These are phyloP conservation scores for Mesotaenium endlicherianum DNA, from an alignment of 139 green algal genomes.

Conservation along the genomic window DNA sequence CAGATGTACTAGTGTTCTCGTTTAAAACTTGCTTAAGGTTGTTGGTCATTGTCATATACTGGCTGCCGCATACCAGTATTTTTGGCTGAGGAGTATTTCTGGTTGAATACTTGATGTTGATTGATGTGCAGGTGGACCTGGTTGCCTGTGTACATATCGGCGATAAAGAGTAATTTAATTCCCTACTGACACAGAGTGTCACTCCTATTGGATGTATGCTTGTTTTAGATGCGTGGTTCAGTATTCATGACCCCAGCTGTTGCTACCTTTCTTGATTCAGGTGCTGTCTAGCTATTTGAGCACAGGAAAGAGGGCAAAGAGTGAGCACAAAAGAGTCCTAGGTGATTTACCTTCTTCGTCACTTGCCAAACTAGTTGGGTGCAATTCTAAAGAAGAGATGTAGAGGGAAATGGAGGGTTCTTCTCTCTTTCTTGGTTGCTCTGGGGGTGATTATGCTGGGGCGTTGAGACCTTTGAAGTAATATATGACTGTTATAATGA, in stretches of 20 bases:
- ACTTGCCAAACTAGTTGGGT: no score
- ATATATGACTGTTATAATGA: neutral
- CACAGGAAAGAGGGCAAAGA: no score
- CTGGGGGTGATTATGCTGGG: neutral
- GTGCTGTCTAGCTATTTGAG: no score
- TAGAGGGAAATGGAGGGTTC: no score
- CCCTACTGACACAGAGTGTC: neutral
- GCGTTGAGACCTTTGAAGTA: neutral
- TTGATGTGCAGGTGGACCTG: slow-evolving; percentile 30
- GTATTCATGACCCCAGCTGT: no score
- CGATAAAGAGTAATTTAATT: slow-evolving; percentile 26
- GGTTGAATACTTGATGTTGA: neutral
- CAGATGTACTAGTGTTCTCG: neutral
- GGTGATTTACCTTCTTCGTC: neutral
- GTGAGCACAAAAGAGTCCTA: no score
- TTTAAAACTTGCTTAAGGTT: neutral
- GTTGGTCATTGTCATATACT: neutral
- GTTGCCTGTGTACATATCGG: slow-evolving; percentile 36
- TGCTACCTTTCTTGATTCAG: no score
- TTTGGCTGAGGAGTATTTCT: neutral
- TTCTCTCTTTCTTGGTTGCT: neutral
- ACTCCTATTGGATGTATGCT: neutral
- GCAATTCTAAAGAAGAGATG: no score
- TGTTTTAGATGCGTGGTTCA: no score
- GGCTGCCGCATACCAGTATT: neutral